A percentile compares a stretch with the other conserved stretches of the same genome.
Evolutionary conservation across 305 asterid species (phyloP).

Genomic region (Solanum hybrid): DNA sequence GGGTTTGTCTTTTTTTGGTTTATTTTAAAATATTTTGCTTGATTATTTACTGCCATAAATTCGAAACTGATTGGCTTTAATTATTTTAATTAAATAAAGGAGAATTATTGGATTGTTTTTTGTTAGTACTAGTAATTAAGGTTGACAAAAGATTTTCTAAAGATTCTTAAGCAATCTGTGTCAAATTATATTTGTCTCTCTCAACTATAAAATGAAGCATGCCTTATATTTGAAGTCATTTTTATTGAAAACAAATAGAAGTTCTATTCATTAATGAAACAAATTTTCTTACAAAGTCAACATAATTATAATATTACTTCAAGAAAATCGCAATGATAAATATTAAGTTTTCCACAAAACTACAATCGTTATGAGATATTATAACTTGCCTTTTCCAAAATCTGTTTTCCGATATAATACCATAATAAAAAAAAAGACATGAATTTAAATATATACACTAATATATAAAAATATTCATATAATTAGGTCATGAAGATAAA

Average conservation of each 20-base stretch:
- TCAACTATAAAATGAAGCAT: background rate
- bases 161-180: background rate
- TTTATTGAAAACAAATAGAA: background rate
- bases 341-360: background rate
- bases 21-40: background rate
- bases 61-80: background rate
- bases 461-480: background rate
- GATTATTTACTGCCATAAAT: background rate
- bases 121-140: background rate
- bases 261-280: background rate
- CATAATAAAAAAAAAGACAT: too few species aligned
- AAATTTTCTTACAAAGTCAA: background rate
- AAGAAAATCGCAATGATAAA: background rate
- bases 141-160: background rate
- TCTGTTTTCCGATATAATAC: background rate
- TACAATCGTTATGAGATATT: background rate
- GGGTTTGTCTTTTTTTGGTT: background rate
- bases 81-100: background rate
- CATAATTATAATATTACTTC: background rate
- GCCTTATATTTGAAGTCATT: background rate
- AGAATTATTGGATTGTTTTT: background rate
- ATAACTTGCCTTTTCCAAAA: background rate
- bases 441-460: background rate
- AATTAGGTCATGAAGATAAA: background rate
- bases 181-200: background rate